Conservation (phyloP, 257 asterid species). For the Penstemon davidsonii region DNA sequence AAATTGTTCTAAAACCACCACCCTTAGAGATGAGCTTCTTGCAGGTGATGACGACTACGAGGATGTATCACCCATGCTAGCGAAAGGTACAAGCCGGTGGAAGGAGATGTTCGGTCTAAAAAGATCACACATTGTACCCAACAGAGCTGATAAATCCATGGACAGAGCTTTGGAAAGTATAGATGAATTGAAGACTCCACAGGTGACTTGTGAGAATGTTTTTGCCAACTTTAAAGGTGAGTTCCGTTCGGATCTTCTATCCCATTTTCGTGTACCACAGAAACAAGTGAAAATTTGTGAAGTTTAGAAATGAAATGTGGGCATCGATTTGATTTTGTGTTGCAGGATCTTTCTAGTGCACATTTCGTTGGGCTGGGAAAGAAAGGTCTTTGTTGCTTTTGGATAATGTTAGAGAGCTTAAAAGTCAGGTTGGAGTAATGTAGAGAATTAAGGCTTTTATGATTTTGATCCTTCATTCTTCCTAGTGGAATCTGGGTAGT, state of each 20-base stretch:
- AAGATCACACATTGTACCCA: slow-evolving; percentile 43
- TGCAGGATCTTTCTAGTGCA: slow-evolving; percentile 29
- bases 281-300: neutral
- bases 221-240: slow-evolving; percentile 32
- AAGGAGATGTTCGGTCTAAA: slow-evolving; percentile 64
- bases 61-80: slow-evolving; percentile 28
- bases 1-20: slow-evolving; percentile 42
- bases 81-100: slow-evolving; percentile 53
- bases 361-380: slow-evolving; percentile 8
- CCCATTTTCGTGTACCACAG: neutral
- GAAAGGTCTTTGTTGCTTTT: slow-evolving; percentile 15
- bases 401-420: slow-evolving; percentile 15
- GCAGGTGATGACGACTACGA: slow-evolving; percentile 46
- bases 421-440: slow-evolving; percentile 23
- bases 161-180: slow-evolving; percentile 53
- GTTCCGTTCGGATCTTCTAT: neutral
- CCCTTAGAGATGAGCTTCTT: slow-evolving; percentile 73
- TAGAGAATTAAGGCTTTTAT: slow-evolving; percentile 24
- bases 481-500: slow-evolving; percentile 24
- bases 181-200: slow-evolving; percentile 48
- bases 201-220: slow-evolving; percentile 26
- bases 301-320: neutral
- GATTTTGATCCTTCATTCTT: slow-evolving; percentile 25
- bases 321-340: neutral
- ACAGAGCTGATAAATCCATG: slow-evolving; percentile 38